phyloP scores from a whole-genome alignment of 768 basidiomycete genomes.

The Psilocybe azurescens region DNA sequence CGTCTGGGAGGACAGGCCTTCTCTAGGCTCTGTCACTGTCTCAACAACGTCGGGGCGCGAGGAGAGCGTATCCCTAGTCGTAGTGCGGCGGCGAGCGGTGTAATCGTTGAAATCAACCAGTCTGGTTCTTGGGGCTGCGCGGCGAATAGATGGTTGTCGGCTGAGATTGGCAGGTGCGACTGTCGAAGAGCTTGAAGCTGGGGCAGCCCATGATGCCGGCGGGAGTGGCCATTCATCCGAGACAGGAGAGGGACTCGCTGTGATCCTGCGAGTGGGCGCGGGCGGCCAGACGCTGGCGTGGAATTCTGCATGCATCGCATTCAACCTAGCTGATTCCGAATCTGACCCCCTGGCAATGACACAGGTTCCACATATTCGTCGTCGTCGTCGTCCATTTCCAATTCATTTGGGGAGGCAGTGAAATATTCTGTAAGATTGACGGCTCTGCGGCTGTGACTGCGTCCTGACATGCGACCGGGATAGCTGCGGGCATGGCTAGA shows the following conservation, averaged over 20 bases:
- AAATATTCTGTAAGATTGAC: constrained; percentile 55
- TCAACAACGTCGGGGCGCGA: constrained; percentile 34
- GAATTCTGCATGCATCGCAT: constrained; percentile 70
- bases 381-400: constrained; percentile 76
- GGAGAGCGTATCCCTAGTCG: constrained; percentile 41
- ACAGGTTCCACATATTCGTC: constrained; percentile 53
- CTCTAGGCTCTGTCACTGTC: constrained; percentile 32
- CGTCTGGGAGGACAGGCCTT: constrained; percentile 22
- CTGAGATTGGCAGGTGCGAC: constrained; percentile 38
- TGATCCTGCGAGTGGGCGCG: constrained; percentile 24
- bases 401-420: constrained; percentile 55
- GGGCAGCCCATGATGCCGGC: constrained; percentile 25
- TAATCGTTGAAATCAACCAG: constrained; percentile 77
- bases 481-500: constrained; percentile 60
- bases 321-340: constrained; percentile 60
- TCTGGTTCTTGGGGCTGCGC: constrained; percentile 51
- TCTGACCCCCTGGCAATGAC: constrained; percentile 42
- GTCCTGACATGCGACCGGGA: constrained; percentile 39
- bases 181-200: constrained; percentile 10
- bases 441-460: constrained; percentile 42
- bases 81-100: constrained; percentile 65
- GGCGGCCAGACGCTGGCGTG: constrained; percentile 39
- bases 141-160: constrained; percentile 68
- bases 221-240: constrained; percentile 34
- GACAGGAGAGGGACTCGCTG: constrained; percentile 40